A percentile compares a stretch with the other conserved stretches of the same genome.
Evolutionary conservation across 2,329 filamentous ascomycete species (phyloP).

Genomic region (Apiospora saccharicola): DNA sequence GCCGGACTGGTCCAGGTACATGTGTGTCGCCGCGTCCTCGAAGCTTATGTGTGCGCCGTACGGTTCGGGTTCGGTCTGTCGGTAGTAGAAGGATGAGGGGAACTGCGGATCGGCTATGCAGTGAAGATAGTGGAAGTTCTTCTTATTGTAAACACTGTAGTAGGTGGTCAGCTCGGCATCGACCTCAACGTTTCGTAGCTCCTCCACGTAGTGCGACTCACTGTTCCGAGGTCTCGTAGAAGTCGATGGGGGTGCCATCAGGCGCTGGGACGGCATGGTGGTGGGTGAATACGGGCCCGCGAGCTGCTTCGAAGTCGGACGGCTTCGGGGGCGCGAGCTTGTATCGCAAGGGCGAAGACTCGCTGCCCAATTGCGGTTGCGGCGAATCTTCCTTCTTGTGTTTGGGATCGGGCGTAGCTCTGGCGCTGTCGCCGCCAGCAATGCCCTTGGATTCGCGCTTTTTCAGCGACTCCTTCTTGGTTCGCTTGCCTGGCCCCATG

Average conservation of each 20-base stretch:
- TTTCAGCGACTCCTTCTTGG: constrained; percentile 73
- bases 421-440: constrained; percentile 52
- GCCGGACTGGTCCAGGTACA: constrained; percentile 81
- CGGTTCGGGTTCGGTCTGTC: constrained; percentile 85
- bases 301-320: constrained; percentile 67
- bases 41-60: constrained; percentile 88
- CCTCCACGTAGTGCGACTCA: constrained; percentile 46
- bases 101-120: constrained; percentile 91
- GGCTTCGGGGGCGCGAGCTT: constrained; percentile 69
- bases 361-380: constrained; percentile 44
- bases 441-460: constrained; percentile 70
- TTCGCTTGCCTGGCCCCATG: constrained; percentile 58
- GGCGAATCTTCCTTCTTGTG: constrained; percentile 27
- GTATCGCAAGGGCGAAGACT: constrained; percentile 64
- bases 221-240: constrained; percentile 71
- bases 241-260: constrained; percentile 61
- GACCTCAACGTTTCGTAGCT: constrained; percentile 21
- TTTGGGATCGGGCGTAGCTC: constrained; percentile 66
- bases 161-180: constrained; percentile 23
- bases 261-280: constrained; percentile 61
- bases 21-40: constrained; percentile 86
- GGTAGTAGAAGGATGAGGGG: constrained; percentile 86
- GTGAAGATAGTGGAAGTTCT: constrained; percentile 85
- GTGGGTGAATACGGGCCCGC: constrained; percentile 63
- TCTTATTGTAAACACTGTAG: constrained; percentile 67